Evolutionary conservation across 345 rosid species (phyloP).

Genomic region (Nephelium lappaceum): DNA sequence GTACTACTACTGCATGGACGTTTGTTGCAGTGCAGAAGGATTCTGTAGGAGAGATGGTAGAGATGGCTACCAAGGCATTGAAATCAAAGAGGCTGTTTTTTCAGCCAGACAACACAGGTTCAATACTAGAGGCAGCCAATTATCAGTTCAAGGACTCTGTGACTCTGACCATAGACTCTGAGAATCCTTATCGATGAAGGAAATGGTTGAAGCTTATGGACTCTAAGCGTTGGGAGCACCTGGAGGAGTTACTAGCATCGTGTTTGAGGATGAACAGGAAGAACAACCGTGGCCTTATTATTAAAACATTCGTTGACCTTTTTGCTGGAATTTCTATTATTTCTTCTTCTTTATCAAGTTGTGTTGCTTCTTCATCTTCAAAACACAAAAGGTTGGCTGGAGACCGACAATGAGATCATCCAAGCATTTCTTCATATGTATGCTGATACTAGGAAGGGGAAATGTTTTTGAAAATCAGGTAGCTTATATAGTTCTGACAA

Average conservation of each 20-base stretch:
- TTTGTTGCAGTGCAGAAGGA: neutral
- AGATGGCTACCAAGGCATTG: slow-evolving; percentile 26
- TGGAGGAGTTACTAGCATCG: slow-evolving; percentile 37
- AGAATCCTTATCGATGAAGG: slow-evolving; percentile 43
- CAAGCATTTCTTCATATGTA: too few species aligned
- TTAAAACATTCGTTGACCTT: slow-evolving; percentile 37
- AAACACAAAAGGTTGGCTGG: neutral
- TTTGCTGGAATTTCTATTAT: neutral
- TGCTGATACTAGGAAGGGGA: too few species aligned
- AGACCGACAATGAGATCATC: neutral
- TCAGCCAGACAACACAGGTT: slow-evolving; percentile 30
- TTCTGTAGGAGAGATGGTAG: neutral
- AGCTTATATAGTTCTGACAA: too few species aligned
- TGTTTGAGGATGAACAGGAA: slow-evolving; percentile 33
- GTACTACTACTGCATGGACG: neutral
- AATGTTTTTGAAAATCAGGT: too few species aligned
- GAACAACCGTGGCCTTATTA: slow-evolving; percentile 39
- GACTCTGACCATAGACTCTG: slow-evolving; percentile 30
- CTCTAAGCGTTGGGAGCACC: slow-evolving; percentile 29
- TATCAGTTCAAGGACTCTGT: slow-evolving; percentile 23
- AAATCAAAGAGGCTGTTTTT: slow-evolving; percentile 42
- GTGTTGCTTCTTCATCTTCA: neutral
- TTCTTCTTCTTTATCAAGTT: neutral
- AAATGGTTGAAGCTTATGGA: slow-evolving; percentile 40
- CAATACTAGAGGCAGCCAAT: slow-evolving; percentile 26